A percentile compares a stretch with the other conserved stretches of the same genome.
Conservation (phyloP, 2,329 filamentous ascomycete genomes). For the Sporothrix pallida region DNA sequence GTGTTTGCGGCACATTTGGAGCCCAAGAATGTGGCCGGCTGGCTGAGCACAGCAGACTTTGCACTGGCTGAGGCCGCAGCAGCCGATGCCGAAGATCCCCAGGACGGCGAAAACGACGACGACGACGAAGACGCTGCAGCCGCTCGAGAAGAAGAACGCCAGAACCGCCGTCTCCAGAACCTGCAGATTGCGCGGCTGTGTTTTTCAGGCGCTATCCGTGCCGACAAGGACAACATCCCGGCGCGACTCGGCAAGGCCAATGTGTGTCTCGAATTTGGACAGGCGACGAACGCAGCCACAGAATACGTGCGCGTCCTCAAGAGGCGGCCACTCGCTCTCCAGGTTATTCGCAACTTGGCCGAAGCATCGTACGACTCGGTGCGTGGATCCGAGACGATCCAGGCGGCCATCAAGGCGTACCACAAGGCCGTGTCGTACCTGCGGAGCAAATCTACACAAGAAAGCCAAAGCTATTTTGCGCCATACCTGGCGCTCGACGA, state of each 20-base stretch:
- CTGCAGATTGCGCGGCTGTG: slow-evolving; percentile 63
- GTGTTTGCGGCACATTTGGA: slow-evolving; percentile 67
- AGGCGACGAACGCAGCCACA: slow-evolving; percentile 58
- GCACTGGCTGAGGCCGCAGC: slow-evolving; percentile 57
- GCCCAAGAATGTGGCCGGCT: slow-evolving; percentile 64
- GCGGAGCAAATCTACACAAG: slow-evolving; percentile 42
- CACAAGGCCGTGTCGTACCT: slow-evolving; percentile 52
- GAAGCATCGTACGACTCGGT: slow-evolving; percentile 62
- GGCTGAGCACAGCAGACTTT: slow-evolving; percentile 65
- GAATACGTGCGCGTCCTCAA: slow-evolving; percentile 64
- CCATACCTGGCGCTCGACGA: slow-evolving; percentile 42
- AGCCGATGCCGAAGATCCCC: slow-evolving; percentile 43
- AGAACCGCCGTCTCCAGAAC: slow-evolving; percentile 46
- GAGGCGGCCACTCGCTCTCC: slow-evolving; percentile 59
- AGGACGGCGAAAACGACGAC: slow-evolving; percentile 41
- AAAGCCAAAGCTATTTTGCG: slow-evolving; percentile 24
- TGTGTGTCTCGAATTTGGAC: slow-evolving; percentile 61
- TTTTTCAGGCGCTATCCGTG: slow-evolving; percentile 64
- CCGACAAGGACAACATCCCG: slow-evolving; percentile 62
- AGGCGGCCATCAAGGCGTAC: slow-evolving; percentile 57
- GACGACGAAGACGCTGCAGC: slow-evolving; percentile 51
- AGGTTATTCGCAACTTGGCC: slow-evolving; percentile 60
- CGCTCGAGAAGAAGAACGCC: slow-evolving; percentile 31
- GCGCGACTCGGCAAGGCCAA: slow-evolving; percentile 66
- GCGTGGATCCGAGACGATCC: slow-evolving; percentile 50